Base-by-base conservation (phyloP, 106 monocot species). In the Dendrobium chrysotoxum region DNA sequence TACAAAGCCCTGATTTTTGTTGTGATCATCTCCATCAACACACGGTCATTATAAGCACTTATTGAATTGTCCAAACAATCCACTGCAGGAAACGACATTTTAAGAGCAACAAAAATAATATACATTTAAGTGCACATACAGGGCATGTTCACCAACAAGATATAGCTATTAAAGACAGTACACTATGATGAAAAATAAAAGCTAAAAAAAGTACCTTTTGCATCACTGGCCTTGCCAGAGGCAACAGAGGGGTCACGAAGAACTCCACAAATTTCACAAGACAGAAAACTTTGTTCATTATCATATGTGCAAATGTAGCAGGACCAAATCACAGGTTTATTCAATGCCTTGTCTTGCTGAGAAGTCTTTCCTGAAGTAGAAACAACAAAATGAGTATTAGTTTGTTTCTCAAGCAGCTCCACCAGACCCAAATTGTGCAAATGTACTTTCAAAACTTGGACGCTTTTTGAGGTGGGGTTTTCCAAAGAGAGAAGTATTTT, bases 211-310 rank as follows among this genome's bases (percentile, higher is more conserved):
- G 35, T 82, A 90, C 90, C 88, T 73, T 83, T 83, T 64, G 76
- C 80, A 75, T 65, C 76, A 72, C 20, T 40, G 72, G 45, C 39
- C 50, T 77, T 84, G 66, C 38, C 79, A 76, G 65, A 42, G 2
- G 84, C 86, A 21, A 53, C 57, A 53, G 77, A 82, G 21, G 83
- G 75, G 77, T 80, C 86, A 28, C 85, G 86, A 68, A 90, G 35
- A 80, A 88, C 91, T 70, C 95, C 95, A 86, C 98, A 99, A 39
- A 91, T 87, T 30, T 95, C 94, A 89, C 98, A 99, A 58, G 79
- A 91, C 16, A 82, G 72, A 58, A 81, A 87, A 26, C 41, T 82
- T 39, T 85, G 78, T 64, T 91, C 88, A 86, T 99, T 99, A 35
- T 93, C 85, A 67, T 78, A 87, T n/a, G 89, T 91, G 75, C 98